Base-by-base conservation (phyloP, 257 asterid species). In the Ophiorrhiza pumila region DNA sequence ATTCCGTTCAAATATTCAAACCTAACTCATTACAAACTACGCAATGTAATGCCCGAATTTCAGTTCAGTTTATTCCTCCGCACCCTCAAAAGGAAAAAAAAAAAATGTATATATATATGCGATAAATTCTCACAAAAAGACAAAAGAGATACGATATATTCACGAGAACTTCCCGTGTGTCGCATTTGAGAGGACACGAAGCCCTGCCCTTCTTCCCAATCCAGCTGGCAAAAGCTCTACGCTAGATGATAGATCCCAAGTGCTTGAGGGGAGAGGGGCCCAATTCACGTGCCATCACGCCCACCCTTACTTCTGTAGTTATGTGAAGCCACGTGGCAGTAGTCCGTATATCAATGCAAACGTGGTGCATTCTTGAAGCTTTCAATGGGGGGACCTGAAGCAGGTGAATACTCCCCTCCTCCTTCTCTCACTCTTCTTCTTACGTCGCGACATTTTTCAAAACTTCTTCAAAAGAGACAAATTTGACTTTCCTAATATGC, bases 221-320 rank as follows among this genome's bases (percentile, higher is more conserved):
- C 69, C 70, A 31, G 69, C 69, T 73, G 20, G 71, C 71, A 9
- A 64, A 1, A n/a, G 63, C 65, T 31, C 4, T 7, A 15, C 70
- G 69, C 76, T 58, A 50, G 32, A 65, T 14, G 55, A 55, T n/a
- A 25, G n/a, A 31, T 22, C 35, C 35, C 71, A 62, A 72, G 47
- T 55, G 52, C 69, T 5, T 9, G 45, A n/a, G n/a, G n/a, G n/a
- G n/a, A n/a, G n/a, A n/a, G 55, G 70, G n/a, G 9, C 77, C 71
- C 35, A 41, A 27, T 35, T 73, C 77, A 73, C 77, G 77, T 73
- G 77, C 56, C 56, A 27, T n/a, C 74, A 71, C 42, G 57, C 52
- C 56, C 37, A 53, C 66, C 39, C 20, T 58, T 25, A 12, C 45
- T 70, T n/a, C n/a, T n/a, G 64, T 39, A 34, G 9, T 35, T 7